Base-by-base conservation (phyloP, 2,329 filamentous ascomycete genomes). In the Pseudofabraea citricarpa region DNA sequence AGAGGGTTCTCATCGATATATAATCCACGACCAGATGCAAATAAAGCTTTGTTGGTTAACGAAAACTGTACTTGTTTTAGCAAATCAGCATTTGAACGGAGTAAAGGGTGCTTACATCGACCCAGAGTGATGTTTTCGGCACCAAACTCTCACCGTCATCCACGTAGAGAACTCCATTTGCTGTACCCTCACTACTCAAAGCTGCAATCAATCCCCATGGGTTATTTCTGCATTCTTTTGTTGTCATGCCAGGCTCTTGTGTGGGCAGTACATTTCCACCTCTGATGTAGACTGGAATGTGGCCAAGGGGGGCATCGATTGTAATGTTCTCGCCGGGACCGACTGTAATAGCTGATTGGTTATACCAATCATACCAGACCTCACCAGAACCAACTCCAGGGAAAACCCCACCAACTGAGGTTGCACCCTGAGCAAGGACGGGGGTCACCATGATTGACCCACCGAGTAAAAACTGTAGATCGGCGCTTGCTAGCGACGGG, bases 351-450 rank as follows among this genome's bases (percentile, higher is more conserved):
- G 69, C 70, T 0, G 70, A 71, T 40, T 80, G 76, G n/a, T 75
- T 84, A 62, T 89, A 89, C 84, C 85, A 90, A 60, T 90, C 85
- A 55, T 89, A 90, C 81, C 85, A 90, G 2, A 79, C 61, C 31
- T 78, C 75, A 3, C 70, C 80, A 1, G 72, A 63, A 2, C 71
- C 71, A 2, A 80, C 62, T 6, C 84, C 84, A 0, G 85, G 85
- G 61, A 90, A 89, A 3, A 87, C 75, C 21, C 81, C 85, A 20
- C 77, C 66, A 6, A 87, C 83, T 2, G 71, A 74, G 0, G 66
- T 75, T 15, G 76, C 75, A 6, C 77, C 80, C 49, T 81, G 79
- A 3, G 72, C 75, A 2, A 89, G 72, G 0, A 84, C 83, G 0
- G 85, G 85, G 0, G 78, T 79, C 22, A 90, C 73, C 55, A 90